Evolutionary conservation across 2,329 filamentous ascomycete species (phyloP).

Genomic region (Xylariales sp.): DNA sequence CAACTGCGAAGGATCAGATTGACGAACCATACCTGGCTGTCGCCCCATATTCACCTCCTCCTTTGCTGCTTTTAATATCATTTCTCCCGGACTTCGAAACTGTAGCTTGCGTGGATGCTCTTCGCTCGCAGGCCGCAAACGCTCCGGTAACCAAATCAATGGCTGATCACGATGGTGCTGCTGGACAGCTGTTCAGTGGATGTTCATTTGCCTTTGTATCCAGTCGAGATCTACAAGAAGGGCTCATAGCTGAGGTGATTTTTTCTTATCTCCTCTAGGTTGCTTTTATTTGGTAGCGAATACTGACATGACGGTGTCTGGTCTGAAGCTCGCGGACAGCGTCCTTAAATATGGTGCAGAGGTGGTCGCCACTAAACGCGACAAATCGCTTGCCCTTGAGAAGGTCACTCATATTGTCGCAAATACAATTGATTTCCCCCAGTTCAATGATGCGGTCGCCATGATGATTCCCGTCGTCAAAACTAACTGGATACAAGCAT

Average conservation of each 20-base stretch:
- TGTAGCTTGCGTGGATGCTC: too few species aligned
- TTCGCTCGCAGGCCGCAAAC: too few species aligned
- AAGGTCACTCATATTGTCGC: constrained; percentile 55
- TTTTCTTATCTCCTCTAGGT: constrained; percentile 1
- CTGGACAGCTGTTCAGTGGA: constrained; percentile 17
- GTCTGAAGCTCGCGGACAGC: constrained; percentile 33
- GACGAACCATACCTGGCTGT: too few species aligned
- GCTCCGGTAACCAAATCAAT: too few species aligned
- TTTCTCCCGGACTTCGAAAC: too few species aligned
- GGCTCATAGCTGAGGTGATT: constrained; percentile 20
- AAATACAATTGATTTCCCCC: constrained; percentile 84
- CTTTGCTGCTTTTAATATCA: not conserved
- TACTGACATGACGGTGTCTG: not conserved
- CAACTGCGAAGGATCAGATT: too few species aligned
- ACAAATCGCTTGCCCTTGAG: constrained; percentile 44
- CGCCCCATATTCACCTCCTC: too few species aligned
- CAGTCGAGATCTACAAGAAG: constrained; percentile 17
- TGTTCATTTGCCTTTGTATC: constrained; percentile 23
- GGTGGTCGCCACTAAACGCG: constrained; percentile 40
- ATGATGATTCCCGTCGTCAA: constrained; percentile 81
- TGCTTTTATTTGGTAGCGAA: not conserved
- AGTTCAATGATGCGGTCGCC: constrained; percentile 71
- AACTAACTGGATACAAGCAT: constrained; percentile 72
- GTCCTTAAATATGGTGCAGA: constrained; percentile 46
- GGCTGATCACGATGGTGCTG: constrained; percentile 18